Evolutionary conservation across 257 asterid species (phyloP).

Genomic region (Verbascum thapsus): DNA sequence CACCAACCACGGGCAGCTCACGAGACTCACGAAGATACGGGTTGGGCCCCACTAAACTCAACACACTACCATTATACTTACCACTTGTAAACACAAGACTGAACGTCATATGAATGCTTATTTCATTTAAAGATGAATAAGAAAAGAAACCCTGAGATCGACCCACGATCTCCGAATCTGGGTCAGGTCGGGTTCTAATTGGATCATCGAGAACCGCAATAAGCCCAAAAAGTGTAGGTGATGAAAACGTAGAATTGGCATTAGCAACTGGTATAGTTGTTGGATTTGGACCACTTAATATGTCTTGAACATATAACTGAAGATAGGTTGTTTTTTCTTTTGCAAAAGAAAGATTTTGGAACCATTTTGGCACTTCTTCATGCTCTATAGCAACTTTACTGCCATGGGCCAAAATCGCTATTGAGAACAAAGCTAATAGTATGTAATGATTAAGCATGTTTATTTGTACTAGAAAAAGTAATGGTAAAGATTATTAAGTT

Average conservation of each 20-base stretch:
- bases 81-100: constrained; percentile 37
- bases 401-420: too few relatives aligned
- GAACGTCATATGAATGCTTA: constrained; percentile 29
- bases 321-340: constrained; percentile 38
- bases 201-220: constrained; percentile 34
- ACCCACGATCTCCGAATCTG: constrained; percentile 38
- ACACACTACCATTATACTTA: constrained; percentile 42
- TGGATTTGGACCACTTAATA: constrained; percentile 30
- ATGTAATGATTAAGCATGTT: too few relatives aligned
- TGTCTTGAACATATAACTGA: constrained; percentile 43
- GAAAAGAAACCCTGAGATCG: constrained; percentile 46
- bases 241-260: constrained; percentile 30
- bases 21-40: constrained; percentile 27
- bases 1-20: constrained; percentile 51
- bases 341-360: constrained; percentile 27
- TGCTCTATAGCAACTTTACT: constrained; percentile 16
- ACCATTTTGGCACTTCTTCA: constrained; percentile 36
- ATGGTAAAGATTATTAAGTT: too few relatives aligned
- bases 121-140: constrained; percentile 27
- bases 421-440: too few relatives aligned
- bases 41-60: constrained; percentile 38
- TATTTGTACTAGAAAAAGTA: too few relatives aligned
- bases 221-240: constrained; percentile 36
- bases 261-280: constrained; percentile 34
- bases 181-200: constrained; percentile 31